Evolutionary conservation across 257 asterid species (phyloP).

Genomic region (Nicotiana knightiana): DNA sequence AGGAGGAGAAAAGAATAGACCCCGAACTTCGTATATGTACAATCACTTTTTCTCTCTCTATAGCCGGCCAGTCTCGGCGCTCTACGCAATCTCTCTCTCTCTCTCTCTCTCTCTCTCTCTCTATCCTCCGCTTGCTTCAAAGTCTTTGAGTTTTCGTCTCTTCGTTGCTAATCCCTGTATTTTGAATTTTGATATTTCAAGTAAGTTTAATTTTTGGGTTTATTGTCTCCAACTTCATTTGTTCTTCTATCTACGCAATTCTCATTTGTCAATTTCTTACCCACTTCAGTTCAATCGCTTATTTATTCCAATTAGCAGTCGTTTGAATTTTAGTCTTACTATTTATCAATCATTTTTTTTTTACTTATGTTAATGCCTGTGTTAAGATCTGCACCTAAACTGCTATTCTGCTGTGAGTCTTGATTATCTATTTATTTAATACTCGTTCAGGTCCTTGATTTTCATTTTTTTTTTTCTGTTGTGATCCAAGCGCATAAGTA

Average conservation of each 20-base stretch:
- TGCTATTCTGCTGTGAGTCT: neutral
- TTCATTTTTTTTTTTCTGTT: neutral
- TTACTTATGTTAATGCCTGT: neutral
- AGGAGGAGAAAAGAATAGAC: neutral
- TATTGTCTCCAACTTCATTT: neutral
- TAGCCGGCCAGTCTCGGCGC: slow-evolving; percentile 18
- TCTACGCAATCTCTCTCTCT: slow-evolving; percentile 47
- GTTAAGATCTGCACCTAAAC: neutral
- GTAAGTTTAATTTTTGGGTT: slow-evolving; percentile 22
- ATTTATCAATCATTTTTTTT: neutral
- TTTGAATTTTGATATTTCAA: slow-evolving; percentile 16
- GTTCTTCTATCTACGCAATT: neutral
- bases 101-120: slow-evolving; percentile 13
- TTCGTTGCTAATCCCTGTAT: neutral
- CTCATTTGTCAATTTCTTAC: neutral
- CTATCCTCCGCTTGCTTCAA: slow-evolving; percentile 21
- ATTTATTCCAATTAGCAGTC: neutral
- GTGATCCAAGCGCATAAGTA: neutral
- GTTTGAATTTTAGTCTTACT: neutral
- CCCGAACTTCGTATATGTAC: neutral
- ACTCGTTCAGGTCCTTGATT: neutral
- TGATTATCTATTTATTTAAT: neutral
- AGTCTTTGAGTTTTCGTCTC: slow-evolving; percentile 14
- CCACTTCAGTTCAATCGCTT: neutral
- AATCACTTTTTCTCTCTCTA: slow-evolving; percentile 2